Evolutionary conservation across 1,284 basidiomycete species (phyloP).

Genomic region (Ustilago bromivora): DNA sequence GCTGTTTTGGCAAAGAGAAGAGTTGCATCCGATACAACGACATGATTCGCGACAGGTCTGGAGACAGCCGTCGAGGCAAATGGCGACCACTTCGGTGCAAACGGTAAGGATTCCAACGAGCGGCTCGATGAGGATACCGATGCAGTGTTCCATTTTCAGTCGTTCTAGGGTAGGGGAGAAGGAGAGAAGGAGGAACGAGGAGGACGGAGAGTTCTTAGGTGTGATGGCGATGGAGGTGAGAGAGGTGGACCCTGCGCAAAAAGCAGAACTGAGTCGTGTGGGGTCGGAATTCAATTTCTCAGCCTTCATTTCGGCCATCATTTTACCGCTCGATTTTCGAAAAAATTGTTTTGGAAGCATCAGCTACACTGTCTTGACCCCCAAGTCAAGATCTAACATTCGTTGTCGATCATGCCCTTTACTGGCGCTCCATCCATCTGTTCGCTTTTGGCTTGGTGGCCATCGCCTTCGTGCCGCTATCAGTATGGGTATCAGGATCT

Average conservation of each 20-base stretch:
- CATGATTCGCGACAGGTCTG: constrained; percentile 45
- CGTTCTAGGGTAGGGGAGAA: no score
- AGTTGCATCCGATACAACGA: constrained; percentile 30
- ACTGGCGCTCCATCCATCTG: not conserved
- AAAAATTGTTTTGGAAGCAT: not conserved
- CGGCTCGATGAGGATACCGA: constrained; percentile 29
- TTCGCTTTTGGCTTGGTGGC: not conserved
- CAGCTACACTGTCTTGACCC: no score
- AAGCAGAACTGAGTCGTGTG: not conserved
- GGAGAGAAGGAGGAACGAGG: not conserved
- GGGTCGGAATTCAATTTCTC: not conserved
- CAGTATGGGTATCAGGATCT: not conserved
- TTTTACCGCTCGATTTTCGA: not conserved
- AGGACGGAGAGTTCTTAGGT: not conserved
- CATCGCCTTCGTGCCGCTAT: not conserved
- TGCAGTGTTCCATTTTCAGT: constrained; percentile 36
- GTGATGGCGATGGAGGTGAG: not conserved
- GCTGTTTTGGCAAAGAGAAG: constrained; percentile 11
- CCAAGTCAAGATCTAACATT: no score
- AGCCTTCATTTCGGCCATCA: not conserved
- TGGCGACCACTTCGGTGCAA: constrained; percentile 39
- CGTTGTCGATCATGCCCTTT: not conserved
- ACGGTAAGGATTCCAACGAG: constrained; percentile 27
- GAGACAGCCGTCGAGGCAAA: constrained; percentile 42
- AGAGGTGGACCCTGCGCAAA: constrained; percentile 24